Base-by-base conservation (phyloP, 1,139 yeast species). In the Saccharomyces hybrid region DNA sequence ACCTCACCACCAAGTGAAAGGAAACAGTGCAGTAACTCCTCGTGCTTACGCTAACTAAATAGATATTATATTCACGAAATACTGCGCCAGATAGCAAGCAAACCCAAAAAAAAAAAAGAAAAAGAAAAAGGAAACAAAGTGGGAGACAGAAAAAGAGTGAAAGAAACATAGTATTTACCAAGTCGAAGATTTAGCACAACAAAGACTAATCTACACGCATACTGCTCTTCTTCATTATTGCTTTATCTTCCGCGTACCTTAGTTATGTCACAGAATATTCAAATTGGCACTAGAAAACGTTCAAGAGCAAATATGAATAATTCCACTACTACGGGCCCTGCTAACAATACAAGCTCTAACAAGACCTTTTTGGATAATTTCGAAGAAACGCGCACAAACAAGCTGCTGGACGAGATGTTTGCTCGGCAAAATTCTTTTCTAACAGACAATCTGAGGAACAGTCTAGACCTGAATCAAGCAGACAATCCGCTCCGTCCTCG, bases 381-480 rank as follows among this genome's bases (percentile, higher is more conserved):
- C 48, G 32, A 26, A 23, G 29, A 26, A 11, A 11, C 32, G 9
- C 48, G 48, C 48, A 46, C 44, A 8, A 38, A 38, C 13, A 38
- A 20, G 9, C n/a, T 63, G 16, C 38, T 63, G 48, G 60, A 61
- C 44, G 60, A 64, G 16, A 61, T 64, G 62, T 55, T 63, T 42
- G 59, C 61, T n/a, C 60, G 62, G 49, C 67, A 64, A 50, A 54
- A 61, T 5, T 53, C 59, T 1, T 54, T 61, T 38, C 50, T 64
- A 46, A 59, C 58, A 32, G 56, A 55, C 46, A 63, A 62, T 46
- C 38, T 58, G 23, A 50, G 57, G 25, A 57, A 51, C 38, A 56
- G 59, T 16, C 47, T 53, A 32, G 53, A 53, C 46, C 50, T 51
- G 38, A 51, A 48, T 11, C 54, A 56, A 13, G 14, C 32, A 3